phyloP scores from a whole-genome alignment of 1,284 basidiomycete genomes.

The Sporisorium exsertum region DNA sequence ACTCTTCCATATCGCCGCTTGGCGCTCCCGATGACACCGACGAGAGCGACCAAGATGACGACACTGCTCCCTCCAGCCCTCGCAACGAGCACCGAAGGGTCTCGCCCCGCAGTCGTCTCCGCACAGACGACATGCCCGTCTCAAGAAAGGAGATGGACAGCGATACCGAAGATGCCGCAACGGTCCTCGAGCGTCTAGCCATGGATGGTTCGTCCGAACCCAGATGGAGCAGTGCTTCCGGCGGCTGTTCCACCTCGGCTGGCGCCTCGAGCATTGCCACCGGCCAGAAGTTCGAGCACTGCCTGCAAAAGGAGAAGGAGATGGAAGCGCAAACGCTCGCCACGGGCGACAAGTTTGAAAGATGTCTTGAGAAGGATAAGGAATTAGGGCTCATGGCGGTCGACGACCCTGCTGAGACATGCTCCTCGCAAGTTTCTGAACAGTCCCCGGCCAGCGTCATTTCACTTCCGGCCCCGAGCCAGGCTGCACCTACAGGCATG shows the following conservation, averaged over 20 bases:
- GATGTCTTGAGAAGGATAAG: constrained; percentile 30
- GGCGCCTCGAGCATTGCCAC: constrained; percentile 10
- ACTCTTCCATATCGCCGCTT: constrained; percentile 31
- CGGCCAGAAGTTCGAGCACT: constrained; percentile 36
- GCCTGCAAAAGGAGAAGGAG: constrained; percentile 28
- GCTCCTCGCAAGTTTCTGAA: background rate
- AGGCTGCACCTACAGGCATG: constrained; percentile 18
- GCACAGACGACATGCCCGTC: constrained; percentile 32
- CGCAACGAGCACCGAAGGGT: constrained; percentile 4
- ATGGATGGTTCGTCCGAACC: constrained; percentile 41
- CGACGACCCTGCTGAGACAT: background rate
- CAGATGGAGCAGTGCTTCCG: constrained; percentile 17
- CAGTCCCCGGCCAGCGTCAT: constrained; percentile 13
- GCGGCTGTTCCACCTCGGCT: constrained; percentile 16
- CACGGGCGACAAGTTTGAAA: constrained; percentile 38
- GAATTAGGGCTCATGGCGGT: constrained; percentile 25
- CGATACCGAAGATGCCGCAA: constrained; percentile 66
- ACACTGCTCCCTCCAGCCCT: constrained; percentile 31
- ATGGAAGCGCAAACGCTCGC: constrained; percentile 20
- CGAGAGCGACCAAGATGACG: constrained; percentile 38
- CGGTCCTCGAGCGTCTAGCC: constrained; percentile 64
- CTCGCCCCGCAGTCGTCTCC: constrained; percentile 29
- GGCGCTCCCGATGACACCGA: constrained; percentile 26
- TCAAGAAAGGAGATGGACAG: constrained; percentile 56
- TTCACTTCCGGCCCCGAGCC: constrained; percentile 2